Evolutionary conservation across 768 basidiomycete genomes (phyloP).

Genomic region (Lactarius deliciosus): DNA sequence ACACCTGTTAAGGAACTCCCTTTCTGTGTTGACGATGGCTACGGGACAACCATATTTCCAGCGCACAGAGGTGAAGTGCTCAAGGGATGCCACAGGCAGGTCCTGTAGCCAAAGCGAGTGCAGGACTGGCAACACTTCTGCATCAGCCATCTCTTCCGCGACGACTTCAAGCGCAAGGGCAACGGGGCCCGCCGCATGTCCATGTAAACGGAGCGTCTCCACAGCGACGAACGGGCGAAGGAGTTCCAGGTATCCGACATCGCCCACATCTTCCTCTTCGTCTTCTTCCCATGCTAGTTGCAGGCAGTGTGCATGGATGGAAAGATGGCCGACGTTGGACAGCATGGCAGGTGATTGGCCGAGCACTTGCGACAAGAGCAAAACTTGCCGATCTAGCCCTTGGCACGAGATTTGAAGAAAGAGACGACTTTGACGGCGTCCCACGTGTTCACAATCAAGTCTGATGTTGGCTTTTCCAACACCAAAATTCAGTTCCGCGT

Average conservation of each 20-base stretch:
- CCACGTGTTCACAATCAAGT: not conserved
- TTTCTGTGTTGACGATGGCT: not conserved
- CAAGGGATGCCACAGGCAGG: not conserved
- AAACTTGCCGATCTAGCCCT: not conserved
- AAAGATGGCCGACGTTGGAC: not conserved
- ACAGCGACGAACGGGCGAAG: not conserved
- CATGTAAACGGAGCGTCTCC: not conserved
- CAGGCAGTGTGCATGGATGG: not conserved
- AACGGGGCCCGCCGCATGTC: not conserved
- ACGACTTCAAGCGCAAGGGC: not conserved
- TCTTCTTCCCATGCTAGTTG: not conserved
- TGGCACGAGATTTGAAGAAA: not conserved
- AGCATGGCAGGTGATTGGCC: not conserved
- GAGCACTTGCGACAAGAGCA: not conserved
- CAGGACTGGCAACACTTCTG: not conserved
- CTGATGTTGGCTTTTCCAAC: not conserved
- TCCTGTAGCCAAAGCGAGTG: not conserved
- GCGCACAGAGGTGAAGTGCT: not conserved
- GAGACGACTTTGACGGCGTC: not conserved
- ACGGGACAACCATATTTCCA: not conserved
- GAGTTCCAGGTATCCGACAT: not conserved
- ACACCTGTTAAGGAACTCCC: not conserved
- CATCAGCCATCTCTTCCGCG: not conserved
- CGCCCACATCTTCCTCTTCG: not conserved
- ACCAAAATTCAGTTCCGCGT: not conserved